These are phyloP conservation scores for Pseudogymnoascus sp. DNA, from an alignment of 2,329 filamentous ascomycete genomes.

Conservation along the genomic window DNA sequence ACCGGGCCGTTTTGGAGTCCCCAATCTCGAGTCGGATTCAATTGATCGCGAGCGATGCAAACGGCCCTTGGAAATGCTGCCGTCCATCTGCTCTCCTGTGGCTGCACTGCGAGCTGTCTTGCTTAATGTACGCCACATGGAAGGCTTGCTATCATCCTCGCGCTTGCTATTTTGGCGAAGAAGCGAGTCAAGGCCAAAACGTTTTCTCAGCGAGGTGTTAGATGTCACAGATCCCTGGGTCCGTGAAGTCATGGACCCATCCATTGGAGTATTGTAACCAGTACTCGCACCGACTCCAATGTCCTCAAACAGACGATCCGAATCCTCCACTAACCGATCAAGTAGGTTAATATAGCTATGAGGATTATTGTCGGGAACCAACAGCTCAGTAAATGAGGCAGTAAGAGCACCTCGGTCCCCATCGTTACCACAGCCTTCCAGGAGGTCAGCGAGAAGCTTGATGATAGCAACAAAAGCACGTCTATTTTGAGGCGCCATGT, in stretches of 20 bases:
- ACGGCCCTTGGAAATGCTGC: constrained; percentile 58
- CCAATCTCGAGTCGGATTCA: constrained; percentile 49
- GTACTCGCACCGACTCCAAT: constrained; percentile 28
- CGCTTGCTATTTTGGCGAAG: constrained; percentile 72
- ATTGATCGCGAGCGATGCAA: constrained; percentile 68
- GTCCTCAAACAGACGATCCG: constrained; percentile 78
- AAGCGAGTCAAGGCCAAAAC: constrained; percentile 71
- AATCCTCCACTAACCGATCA: constrained; percentile 82
- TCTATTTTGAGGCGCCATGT: constrained; percentile 61
- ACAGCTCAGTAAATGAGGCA: constrained; percentile 76
- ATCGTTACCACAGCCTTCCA: constrained; percentile 86
- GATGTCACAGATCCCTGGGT: constrained; percentile 64
- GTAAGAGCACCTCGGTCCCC: constrained; percentile 83
- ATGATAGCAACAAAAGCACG: constrained; percentile 77
- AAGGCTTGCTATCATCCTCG: constrained; percentile 61
- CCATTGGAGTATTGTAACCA: constrained; percentile 16
- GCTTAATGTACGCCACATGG: constrained; percentile 81
- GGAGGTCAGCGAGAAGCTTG: constrained; percentile 75
- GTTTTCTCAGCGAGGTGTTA: constrained; percentile 73
- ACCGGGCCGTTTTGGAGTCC: constrained; percentile 44
- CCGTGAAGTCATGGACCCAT: constrained; percentile 22
- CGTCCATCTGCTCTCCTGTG: constrained; percentile 44
- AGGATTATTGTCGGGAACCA: constrained; percentile 69
- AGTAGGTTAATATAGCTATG: constrained; percentile 81
- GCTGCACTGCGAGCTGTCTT: constrained; percentile 60